A percentile compares a stretch with the other conserved stretches of the same genome.
Evolutionary conservation across 768 basidiomycete species (phyloP).

Genomic region (Russula ochroleuca): DNA sequence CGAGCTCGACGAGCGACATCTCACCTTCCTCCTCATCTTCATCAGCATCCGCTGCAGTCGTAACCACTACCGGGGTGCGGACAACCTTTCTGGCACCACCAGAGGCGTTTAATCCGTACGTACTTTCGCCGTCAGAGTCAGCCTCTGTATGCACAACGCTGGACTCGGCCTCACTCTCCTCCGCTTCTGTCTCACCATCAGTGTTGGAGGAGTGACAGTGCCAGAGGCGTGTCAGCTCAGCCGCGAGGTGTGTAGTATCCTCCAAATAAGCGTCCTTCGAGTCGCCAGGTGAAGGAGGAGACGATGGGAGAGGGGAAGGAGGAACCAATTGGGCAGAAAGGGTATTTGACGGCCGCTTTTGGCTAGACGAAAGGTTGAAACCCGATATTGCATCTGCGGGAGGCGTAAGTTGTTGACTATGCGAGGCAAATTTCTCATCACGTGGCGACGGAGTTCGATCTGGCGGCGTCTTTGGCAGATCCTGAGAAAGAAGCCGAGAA

Average conservation of each 20-base stretch:
- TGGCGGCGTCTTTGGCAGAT: neutral
- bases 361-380: too few species aligned
- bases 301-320: conserved; percentile 7
- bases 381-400: neutral
- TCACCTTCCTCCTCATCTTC: conserved; percentile 23
- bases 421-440: neutral
- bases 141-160: conserved; percentile 26
- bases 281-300: conserved; percentile 1
- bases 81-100: neutral
- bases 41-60: neutral
- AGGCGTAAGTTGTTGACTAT: neutral
- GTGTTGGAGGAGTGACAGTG: conserved; percentile 1
- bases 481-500: neutral
- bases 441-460: conserved; percentile 2
- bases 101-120: neutral
- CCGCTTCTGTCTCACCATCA: conserved; percentile 22
- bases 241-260: neutral
- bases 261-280: neutral
- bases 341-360: neutral
- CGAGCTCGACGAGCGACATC: conserved; percentile 27
- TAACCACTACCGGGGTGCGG: neutral
- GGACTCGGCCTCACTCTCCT: conserved; percentile 26
- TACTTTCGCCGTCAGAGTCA: conserved; percentile 23
- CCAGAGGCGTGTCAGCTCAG: conserved; percentile 13
- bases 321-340: conserved; percentile 2